These are phyloP conservation scores for Stylonectria norvegica DNA, from an alignment of 2,329 filamentous ascomycete species.

Conservation along the genomic window DNA sequence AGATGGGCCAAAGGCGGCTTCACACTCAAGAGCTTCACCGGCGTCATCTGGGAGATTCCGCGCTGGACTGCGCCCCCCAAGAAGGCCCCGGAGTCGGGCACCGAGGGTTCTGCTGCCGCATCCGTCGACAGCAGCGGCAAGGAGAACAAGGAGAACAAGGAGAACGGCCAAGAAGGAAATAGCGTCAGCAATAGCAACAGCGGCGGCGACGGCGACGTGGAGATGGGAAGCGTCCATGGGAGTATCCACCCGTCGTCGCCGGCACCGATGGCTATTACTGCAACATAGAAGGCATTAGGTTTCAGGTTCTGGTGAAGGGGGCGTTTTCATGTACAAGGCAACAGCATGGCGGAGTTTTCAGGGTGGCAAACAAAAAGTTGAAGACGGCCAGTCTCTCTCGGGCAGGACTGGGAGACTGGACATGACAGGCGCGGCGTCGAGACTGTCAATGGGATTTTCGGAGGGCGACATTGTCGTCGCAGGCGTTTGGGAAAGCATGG, in stretches of 20 bases:
- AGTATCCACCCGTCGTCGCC: slow-evolving; percentile 53
- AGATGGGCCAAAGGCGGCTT: slow-evolving; percentile 86
- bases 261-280: slow-evolving; percentile 45
- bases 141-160: slow-evolving; percentile 63
- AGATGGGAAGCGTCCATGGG: slow-evolving; percentile 48
- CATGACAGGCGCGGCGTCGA: slow-evolving; percentile 11
- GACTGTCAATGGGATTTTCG: slow-evolving; percentile 5
- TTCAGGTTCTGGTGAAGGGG: slow-evolving; percentile 6
- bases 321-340: slow-evolving; percentile 15
- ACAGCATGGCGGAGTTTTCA: slow-evolving; percentile 15
- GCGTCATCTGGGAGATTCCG: slow-evolving; percentile 74
- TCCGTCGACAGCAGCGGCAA: slow-evolving; percentile 57
- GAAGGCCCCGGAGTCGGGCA: slow-evolving; percentile 43
- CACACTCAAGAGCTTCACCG: slow-evolving; percentile 87
- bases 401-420: slow-evolving; percentile 11
- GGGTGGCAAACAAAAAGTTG: no score
- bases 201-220: slow-evolving; percentile 46
- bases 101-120: slow-evolving; percentile 44
- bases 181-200: slow-evolving; percentile 45
- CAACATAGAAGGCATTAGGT: slow-evolving; percentile 31
- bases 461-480: slow-evolving; percentile 26
- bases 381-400: no score
- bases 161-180: slow-evolving; percentile 51
- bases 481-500: slow-evolving; percentile 25
- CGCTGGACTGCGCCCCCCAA: slow-evolving; percentile 77